Base-by-base conservation (phyloP, 2,329 filamentous ascomycete species). In the Curvularia spicifera region DNA sequence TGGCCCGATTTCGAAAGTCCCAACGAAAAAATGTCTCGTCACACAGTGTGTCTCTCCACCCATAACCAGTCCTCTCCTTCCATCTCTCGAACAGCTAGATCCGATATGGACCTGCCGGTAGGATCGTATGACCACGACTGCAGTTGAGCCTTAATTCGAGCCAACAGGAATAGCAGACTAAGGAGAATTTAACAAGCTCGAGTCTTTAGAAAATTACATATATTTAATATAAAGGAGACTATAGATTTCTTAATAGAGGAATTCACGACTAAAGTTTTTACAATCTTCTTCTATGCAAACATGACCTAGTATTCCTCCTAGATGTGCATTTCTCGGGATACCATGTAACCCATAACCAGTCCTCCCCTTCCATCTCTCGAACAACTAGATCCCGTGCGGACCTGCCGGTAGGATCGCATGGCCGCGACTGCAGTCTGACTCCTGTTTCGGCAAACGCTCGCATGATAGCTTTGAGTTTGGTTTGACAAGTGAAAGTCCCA, bases 81-180 rank as follows among this genome's bases (percentile, higher is more conserved):
- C 18, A 18, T 18, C 18, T 18, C 18, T 18, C 18, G 18, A 18
- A 18, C 18, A 18, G 18, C 18, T 18, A 18, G 18, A 18, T 18
- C 18, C 18, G 18, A 18, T 18, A 18, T 18, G 18, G 18, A 18
- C 18, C 18, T 18, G 18, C 18, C 18, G 18, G 18, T 18, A 18
- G 18, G 18, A 18, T 18, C 18, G 18, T 18, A 18, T 18, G 18
- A 18, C 18, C 18, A 18, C 18, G 18, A 18, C 18, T 52, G 46
- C 51, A 57, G 40, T 64, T 65, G 63, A 61, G 59, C 61, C 61
- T 62, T 54, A 62, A 57, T 40, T 42, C 47, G n/a, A 40, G 40
- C 37, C 33, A 24, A 53, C 49, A 43, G 37, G 49, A 39, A 29
- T 40, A 9, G 24, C 26, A 28, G 35, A 18, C 26, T n/a, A 2